Evolutionary conservation across 305 asterid species (phyloP).

Genomic region (Striga hermonthica): DNA sequence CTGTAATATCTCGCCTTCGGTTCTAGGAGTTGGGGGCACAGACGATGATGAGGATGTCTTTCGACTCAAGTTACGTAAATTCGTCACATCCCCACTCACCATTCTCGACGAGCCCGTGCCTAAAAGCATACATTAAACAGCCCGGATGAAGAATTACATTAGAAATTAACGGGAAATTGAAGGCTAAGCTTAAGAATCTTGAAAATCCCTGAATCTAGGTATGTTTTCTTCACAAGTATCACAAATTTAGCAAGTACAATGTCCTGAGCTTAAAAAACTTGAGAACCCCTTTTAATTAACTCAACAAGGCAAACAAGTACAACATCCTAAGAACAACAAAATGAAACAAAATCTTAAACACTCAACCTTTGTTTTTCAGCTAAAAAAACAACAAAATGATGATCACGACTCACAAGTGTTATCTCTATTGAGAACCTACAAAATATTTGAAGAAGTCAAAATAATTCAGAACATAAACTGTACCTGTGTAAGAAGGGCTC

Average conservation of each 20-base stretch:
- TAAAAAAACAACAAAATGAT: neutral
- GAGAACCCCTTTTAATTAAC: too few relatives aligned
- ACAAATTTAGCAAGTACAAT: neutral
- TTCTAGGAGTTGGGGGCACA: conserved; percentile 57
- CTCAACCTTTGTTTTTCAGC: too few relatives aligned
- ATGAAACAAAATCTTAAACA: too few relatives aligned
- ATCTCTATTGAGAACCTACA: neutral
- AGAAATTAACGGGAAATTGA: neutral
- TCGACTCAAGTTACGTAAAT: conserved; percentile 41
- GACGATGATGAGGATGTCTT: conserved; percentile 48
- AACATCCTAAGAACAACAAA: too few relatives aligned
- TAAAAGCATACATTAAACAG: neutral
- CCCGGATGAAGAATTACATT: neutral
- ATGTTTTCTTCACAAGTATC: neutral
- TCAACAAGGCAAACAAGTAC: too few relatives aligned
- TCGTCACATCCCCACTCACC: conserved; percentile 54
- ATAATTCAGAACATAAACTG: conserved; percentile 39
- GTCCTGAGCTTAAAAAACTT: neutral
- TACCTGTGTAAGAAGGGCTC: conserved; percentile 51
- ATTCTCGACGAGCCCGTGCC: conserved; percentile 50
- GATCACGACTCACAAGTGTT: neutral
- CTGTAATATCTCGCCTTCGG: conserved; percentile 77
- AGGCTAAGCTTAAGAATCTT: neutral
- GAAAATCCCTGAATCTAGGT: neutral
- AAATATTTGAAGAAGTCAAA: neutral